These are phyloP conservation scores for Hemerocallis citrina DNA, from an alignment of 106 monocot genomes.

Conservation along the genomic window DNA sequence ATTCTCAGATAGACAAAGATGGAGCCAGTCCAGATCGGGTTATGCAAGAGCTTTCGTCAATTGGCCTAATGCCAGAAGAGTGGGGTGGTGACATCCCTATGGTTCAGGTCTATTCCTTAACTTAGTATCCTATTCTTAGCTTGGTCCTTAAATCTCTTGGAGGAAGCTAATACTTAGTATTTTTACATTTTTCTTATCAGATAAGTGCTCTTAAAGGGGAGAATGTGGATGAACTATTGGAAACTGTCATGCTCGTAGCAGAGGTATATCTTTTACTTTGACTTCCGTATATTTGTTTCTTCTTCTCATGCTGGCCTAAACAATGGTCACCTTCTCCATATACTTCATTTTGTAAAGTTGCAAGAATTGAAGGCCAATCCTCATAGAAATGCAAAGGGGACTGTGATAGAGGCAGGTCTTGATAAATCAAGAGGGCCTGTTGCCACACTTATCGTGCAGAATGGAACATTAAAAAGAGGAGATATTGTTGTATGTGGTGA, in stretches of 20 bases:
- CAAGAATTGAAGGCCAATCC: conserved; percentile 99
- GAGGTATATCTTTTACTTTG: conserved; percentile 41
- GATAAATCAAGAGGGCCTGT: conserved; percentile 86
- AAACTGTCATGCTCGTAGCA: conserved; percentile 93
- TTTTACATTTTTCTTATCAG: conserved; percentile 40
- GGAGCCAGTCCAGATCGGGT: conserved; percentile 88
- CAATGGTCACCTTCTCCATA: background rate
- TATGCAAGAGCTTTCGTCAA: conserved; percentile 94
- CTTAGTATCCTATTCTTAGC: conserved; percentile 1
- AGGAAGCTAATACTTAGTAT: conserved; percentile 14
- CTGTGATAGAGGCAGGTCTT: conserved; percentile 85
- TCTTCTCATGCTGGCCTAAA: conserved; percentile 1
- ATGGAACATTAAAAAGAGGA: conserved; percentile 84
- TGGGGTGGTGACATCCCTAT: conserved; percentile 98
- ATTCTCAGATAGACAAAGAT: conserved; percentile 78
- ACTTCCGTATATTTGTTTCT: background rate
- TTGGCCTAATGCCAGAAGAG: conserved; percentile 85
- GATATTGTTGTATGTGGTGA: conserved; percentile 89
- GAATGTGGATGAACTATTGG: conserved; percentile 86
- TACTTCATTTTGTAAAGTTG: conserved; percentile 67
- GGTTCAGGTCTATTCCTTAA: conserved; percentile 74
- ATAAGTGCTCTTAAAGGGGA: conserved; percentile 93
- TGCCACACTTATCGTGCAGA: conserved; percentile 86
- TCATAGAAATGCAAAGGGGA: conserved; percentile 87
- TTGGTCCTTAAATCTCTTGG: conserved; percentile 2